Base-by-base conservation (phyloP, 164 flowering plant species). In the Macadamia integrifolia region DNA sequence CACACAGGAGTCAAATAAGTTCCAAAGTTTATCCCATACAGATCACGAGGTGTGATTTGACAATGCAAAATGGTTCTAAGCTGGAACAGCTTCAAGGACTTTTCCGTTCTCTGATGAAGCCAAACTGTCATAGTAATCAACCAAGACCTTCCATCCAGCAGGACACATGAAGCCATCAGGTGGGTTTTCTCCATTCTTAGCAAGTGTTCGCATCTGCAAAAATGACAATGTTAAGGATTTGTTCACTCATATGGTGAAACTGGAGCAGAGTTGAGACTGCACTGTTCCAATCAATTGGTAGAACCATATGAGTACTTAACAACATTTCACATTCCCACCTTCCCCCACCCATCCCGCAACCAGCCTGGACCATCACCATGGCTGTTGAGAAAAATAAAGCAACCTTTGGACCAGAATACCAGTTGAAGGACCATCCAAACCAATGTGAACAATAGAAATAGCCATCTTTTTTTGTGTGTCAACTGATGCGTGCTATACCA, bases 111-210 rank as follows among this genome's bases (percentile, higher is more conserved):
- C 82, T 0, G 81, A 59, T 2, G 82, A 80, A 23, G 62, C 77
- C 80, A 88, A 69, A 71, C 90, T 88, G 66, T 86, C 96, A 49
- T 93, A 93, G 79, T 91, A 91, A 1, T 91, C 91, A 1, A 91
- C 96, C 78, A 93, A 67, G 32, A 93, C 94, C 69, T 88, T 78
- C 97, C 97, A 93, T 8, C 98, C 98, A 67, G 88, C 88, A 0
- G 91, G 94, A 80, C 98, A 91, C 98, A 94, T 94, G 69, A 94
- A 94, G 49, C 98, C 97, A 15, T 90, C 88, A 0, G 98, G 97
- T 43, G 98, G 97, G 72, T 73, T 90, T 73, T 94, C 97, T 65
- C 70, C 77, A 79, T 82, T 92, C 83, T 80, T 91, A 30, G 98
- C 98, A 62, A 88, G 85, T 11, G 90, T 78, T 48, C 98, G 82